Percentiles rank a stretch among this genome's conserved stretches.
Conservation (phyloP, 2,329 filamentous ascomycete species). For the Westerdykella sp. region DNA sequence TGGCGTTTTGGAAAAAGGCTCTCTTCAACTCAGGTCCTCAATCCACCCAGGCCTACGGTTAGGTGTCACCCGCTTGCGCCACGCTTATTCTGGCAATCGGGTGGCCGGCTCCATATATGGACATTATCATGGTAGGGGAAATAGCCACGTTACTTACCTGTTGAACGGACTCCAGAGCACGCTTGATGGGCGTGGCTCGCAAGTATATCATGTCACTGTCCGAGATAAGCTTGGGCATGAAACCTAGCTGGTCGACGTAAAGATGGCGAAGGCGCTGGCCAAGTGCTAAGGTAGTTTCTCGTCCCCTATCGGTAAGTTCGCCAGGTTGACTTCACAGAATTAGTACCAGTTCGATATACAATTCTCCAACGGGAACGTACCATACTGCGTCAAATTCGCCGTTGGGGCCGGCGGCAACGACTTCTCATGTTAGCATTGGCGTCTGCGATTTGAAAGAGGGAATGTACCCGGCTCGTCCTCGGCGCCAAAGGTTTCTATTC, state of each 20-base stretch:
- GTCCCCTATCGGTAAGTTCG: slow-evolving; percentile 46
- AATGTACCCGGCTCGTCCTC: slow-evolving; percentile 49
- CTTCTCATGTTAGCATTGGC: slow-evolving; percentile 14
- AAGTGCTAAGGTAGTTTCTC: slow-evolving; percentile 45
- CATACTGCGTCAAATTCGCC: slow-evolving; percentile 76
- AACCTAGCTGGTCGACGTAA: slow-evolving; percentile 46
- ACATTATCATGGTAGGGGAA: too few species aligned
- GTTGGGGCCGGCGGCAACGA: slow-evolving; percentile 60
- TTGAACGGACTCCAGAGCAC: slow-evolving; percentile 47
- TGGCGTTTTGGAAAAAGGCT: too few species aligned
- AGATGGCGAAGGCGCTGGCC: slow-evolving; percentile 45
- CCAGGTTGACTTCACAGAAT: slow-evolving; percentile 36
- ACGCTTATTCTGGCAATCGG: too few species aligned
- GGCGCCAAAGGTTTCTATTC: slow-evolving; percentile 73
- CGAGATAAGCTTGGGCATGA: slow-evolving; percentile 43
- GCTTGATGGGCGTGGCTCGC: slow-evolving; percentile 45
- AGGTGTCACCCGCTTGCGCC: too few species aligned
- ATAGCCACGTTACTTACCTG: too few species aligned
- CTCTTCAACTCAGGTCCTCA: too few species aligned
- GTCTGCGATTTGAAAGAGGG: background rate
- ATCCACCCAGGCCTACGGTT: too few species aligned
- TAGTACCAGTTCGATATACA: background rate
- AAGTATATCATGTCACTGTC: slow-evolving; percentile 42
- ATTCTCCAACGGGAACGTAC: slow-evolving; percentile 44
- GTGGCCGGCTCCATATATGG: too few species aligned